These are phyloP conservation scores for Pogostemon cablin DNA, from an alignment of 257 asterid species.

Conservation along the genomic window DNA sequence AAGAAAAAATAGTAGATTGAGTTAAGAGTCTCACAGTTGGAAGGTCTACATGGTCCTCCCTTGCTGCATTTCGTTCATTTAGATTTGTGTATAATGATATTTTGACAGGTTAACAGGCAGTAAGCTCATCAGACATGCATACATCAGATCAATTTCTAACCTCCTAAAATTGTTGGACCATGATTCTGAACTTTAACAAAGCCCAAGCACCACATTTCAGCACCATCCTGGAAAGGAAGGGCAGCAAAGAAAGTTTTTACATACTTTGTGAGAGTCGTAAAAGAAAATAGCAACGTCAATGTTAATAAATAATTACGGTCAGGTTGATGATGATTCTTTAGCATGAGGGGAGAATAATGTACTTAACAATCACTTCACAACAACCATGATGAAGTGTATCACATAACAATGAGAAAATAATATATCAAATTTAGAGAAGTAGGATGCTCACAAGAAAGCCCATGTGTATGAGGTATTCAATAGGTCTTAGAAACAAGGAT, in stretches of 20 bases:
- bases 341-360: neutral
- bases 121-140: slow-evolving; percentile 7
- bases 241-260: slow-evolving; percentile 13
- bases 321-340: neutral
- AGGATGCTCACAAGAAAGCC: slow-evolving; percentile 68
- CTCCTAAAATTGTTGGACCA: slow-evolving; percentile 86
- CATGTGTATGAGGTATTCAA: slow-evolving; percentile 67
- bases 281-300: neutral
- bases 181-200: slow-evolving; percentile 64
- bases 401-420: slow-evolving; percentile 15
- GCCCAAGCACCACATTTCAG: slow-evolving; percentile 89
- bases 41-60: slow-evolving; percentile 11
- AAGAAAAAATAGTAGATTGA: neutral
- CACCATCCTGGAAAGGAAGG: slow-evolving; percentile 62
- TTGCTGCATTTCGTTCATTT: neutral
- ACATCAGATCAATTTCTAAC: slow-evolving; percentile 36
- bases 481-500: slow-evolving; percentile 67
- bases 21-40: slow-evolving; percentile 6
- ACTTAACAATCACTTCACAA: neutral
- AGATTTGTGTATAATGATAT: slow-evolving; percentile 11
- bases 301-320: neutral
- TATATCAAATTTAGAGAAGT: slow-evolving; percentile 11
- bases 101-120: neutral
- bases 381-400: slow-evolving; percentile 12
- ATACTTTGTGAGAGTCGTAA: slow-evolving; percentile 9